Conservation (phyloP, 306 rosid species). For the Adenanthera pavonina region DNA sequence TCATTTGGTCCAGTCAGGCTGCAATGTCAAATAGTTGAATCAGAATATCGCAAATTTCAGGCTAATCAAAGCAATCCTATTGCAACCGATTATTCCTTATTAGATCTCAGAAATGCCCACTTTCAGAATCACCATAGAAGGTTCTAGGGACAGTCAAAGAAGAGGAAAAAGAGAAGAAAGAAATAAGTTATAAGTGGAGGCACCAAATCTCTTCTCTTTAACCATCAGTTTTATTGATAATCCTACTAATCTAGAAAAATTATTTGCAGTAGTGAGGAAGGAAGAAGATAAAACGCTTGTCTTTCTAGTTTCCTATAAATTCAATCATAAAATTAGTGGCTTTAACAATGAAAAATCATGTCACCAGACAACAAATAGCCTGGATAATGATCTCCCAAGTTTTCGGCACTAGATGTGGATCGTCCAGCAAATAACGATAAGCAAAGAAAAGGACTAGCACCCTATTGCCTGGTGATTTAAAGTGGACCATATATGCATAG, state of each 20-base stretch:
- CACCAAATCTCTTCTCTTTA: background rate
- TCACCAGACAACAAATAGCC: conserved; percentile 37
- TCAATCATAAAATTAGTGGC: conserved; percentile 8
- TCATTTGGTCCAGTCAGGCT: background rate
- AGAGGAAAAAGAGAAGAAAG: conserved; percentile 19
- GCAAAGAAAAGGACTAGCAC: conserved; percentile 20
- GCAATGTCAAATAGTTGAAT: conserved; percentile 18
- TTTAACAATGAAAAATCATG: conserved; percentile 35
- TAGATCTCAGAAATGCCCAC: conserved; percentile 10
- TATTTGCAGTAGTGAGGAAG: background rate
- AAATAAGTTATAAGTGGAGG: conserved; percentile 7
- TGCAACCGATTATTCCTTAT: conserved; percentile 1
- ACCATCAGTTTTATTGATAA: background rate
- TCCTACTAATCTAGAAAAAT: conserved; percentile 10
- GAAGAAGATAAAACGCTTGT: background rate
- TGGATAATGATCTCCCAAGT: conserved; percentile 32
- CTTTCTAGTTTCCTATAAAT: background rate
- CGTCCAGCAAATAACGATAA: conserved; percentile 8
- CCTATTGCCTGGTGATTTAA: conserved; percentile 13
- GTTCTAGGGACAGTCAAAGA: background rate
- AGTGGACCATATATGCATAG: conserved; percentile 47
- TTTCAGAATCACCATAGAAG: conserved; percentile 23
- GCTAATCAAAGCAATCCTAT: background rate
- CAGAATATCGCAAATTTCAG: conserved; percentile 7
- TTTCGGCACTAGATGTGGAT: conserved; percentile 42